Evolutionary conservation across 768 basidiomycete species (phyloP).

Genomic region (Kwoniella pini): DNA sequence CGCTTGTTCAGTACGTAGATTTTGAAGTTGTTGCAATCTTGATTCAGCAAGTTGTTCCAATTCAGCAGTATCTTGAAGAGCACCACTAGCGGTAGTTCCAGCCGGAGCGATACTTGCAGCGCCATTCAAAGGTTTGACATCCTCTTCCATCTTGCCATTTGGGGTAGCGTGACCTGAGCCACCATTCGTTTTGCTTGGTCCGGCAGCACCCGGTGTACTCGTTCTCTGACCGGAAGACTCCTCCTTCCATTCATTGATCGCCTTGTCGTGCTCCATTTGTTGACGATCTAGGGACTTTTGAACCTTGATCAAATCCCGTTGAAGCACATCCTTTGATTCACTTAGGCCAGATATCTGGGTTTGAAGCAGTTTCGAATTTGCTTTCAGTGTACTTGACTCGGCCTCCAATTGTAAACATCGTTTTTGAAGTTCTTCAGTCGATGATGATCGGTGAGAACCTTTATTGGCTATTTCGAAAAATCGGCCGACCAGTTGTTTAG

Average conservation of each 20-base stretch:
- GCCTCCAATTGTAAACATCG: constrained; percentile 32
- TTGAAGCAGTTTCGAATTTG: constrained; percentile 28
- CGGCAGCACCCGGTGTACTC: constrained; percentile 29
- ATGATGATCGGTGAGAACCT: constrained; percentile 11
- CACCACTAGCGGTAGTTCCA: constrained; percentile 7
- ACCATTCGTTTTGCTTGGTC: constrained; percentile 16
- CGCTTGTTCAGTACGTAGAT: constrained; percentile 40
- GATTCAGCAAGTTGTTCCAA: constrained; percentile 42
- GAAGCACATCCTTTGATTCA: constrained; percentile 25
- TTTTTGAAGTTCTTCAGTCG: constrained; percentile 32
- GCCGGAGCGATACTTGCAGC: not conserved
- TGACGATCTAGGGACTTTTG: constrained; percentile 44
- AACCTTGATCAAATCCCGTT: constrained; percentile 33
- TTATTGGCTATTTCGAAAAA: constrained; percentile 29
- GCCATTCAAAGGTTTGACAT: constrained; percentile 34
- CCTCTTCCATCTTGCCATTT: constrained; percentile 41
- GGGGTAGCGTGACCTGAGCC: constrained; percentile 47
- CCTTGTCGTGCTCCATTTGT: constrained; percentile 48
- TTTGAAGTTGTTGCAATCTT: constrained; percentile 36
- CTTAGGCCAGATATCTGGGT: constrained; percentile 24
- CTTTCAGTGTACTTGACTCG: constrained; percentile 30
- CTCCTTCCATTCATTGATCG: constrained; percentile 29
- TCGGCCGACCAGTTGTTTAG: constrained; percentile 28
- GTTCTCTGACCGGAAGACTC: constrained; percentile 22
- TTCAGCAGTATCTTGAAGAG: constrained; percentile 40